phyloP scores from a whole-genome alignment of 2,329 filamentous ascomycete genomes.

The Neofusicoccum umdonicola region DNA sequence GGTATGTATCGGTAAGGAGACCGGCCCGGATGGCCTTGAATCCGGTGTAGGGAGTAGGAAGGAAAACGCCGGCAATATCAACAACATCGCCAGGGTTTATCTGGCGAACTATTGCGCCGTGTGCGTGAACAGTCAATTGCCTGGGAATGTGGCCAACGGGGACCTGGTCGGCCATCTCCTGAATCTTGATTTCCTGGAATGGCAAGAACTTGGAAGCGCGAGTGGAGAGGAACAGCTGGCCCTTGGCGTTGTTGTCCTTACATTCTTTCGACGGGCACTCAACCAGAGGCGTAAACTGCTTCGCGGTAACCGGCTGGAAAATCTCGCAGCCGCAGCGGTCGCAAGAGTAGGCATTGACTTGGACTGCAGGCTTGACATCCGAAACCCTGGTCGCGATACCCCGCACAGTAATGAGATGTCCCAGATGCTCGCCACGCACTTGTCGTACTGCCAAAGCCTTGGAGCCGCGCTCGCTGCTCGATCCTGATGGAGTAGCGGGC shows the following conservation, averaged over 20 bases:
- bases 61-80: slow-evolving; percentile 90
- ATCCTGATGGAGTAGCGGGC: slow-evolving; percentile 71
- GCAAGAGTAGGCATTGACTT: slow-evolving; percentile 96
- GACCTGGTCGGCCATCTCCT: slow-evolving; percentile 98
- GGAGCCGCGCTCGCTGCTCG: slow-evolving; percentile 56
- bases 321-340: slow-evolving; percentile 96
- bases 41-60: slow-evolving; percentile 97
- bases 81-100: slow-evolving; percentile 93
- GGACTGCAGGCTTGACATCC: slow-evolving; percentile 95
- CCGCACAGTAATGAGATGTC: slow-evolving; percentile 87
- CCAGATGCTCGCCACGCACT: slow-evolving; percentile 88
- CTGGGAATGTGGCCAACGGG: slow-evolving; percentile 96
- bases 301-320: slow-evolving; percentile 91
- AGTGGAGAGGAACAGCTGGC: slow-evolving; percentile 91
- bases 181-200: slow-evolving; percentile 98
- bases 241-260: slow-evolving; percentile 84
- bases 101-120: slow-evolving; percentile 79
- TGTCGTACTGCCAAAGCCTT: slow-evolving; percentile 86
- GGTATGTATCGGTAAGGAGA: slow-evolving; percentile 92
- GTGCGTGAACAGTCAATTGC: slow-evolving; percentile 83
- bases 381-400: slow-evolving; percentile 94
- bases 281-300: slow-evolving; percentile 82
- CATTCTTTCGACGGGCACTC: slow-evolving; percentile 91
- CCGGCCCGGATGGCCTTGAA: slow-evolving; percentile 97
- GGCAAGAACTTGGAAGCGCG: slow-evolving; percentile 94